Conservation (phyloP, 495 filamentous ascomycete species). For the Penicillium salamii region DNA sequence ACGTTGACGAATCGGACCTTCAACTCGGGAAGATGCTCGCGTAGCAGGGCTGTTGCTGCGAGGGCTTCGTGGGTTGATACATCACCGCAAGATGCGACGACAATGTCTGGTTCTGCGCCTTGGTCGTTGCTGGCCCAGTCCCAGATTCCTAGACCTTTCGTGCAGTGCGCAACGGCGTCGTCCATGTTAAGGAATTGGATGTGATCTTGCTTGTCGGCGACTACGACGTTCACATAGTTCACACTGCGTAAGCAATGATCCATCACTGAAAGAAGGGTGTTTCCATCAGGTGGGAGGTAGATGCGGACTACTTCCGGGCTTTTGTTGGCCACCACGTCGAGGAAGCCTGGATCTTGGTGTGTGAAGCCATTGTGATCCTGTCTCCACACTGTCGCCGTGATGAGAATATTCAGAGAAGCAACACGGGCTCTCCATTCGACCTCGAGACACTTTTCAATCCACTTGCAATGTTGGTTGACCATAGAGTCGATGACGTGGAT, state of each 20-base stretch:
- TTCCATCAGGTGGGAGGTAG: conserved; percentile 73
- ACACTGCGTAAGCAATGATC: conserved; percentile 66
- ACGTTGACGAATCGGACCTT: conserved; percentile 75
- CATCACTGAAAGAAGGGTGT: conserved; percentile 64
- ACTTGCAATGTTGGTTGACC: conserved; percentile 80
- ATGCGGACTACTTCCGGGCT: conserved; percentile 72
- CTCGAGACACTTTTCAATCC: conserved; percentile 72
- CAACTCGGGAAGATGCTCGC: conserved; percentile 60
- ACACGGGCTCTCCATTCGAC: conserved; percentile 67
- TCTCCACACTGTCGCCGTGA: conserved; percentile 72
- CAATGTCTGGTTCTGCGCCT: conserved; percentile 60
- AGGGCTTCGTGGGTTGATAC: conserved; percentile 67
- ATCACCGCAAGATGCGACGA: conserved; percentile 71
- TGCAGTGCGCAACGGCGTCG: conserved; percentile 65
- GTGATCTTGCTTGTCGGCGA: conserved; percentile 73
- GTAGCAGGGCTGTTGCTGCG: conserved; percentile 63
- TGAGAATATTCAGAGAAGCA: conserved; percentile 69
- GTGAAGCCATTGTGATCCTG: conserved; percentile 81
- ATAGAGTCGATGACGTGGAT: conserved; percentile 77
- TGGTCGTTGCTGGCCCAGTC: conserved; percentile 57
- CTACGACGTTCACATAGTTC: conserved; percentile 76
- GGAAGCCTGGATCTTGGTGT: conserved; percentile 74
- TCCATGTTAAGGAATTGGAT: conserved; percentile 69
- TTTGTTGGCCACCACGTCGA: conserved; percentile 73
- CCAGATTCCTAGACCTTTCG: conserved; percentile 63